Evolutionary conservation across 1,139 yeast species (phyloP), one percentile per base, ranked within the genome.

Genomic region (Suhomyces panamericanus): DNA sequence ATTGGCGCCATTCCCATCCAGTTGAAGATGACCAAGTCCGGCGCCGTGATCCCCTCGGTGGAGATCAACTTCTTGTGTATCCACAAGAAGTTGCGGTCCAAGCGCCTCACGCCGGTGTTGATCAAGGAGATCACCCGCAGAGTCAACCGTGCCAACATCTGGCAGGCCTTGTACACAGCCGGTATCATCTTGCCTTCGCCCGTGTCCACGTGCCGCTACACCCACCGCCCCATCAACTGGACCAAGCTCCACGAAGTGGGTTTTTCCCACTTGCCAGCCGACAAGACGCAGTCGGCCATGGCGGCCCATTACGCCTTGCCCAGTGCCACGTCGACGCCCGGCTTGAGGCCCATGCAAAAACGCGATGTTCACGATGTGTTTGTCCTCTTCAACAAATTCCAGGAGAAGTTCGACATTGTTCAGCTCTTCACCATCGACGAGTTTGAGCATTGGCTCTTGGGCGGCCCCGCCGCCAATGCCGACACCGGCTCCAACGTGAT

Each of bases 101-200:
- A 93, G 66, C 80, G 99, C 57, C 75, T 93, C 60, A 91, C 99
- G 0, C 99, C 99, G 0, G 87, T 93, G 13, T 73, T 93, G 60
- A 93, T 93, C 64, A 87, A 87, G 58, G 99, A 93, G 66, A 87
- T 93, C 53, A 93, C 99, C 4, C 80, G 99, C 62, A 78, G 98
- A 55, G 95, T 93, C 53, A 93, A 95, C 66, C 77, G 79, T 51
- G 76, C 77, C 39, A 80, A 87, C 47, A 86, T 91, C 49, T 93
- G 98, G 97, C 98, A 93, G 64, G 99, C 99, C 0, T 75, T 95
- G 49, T 90, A 89, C 65, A 91, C 99, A 11, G 96, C 95, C 0
- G 99, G 99, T 6, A 80, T 84, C 6, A 83, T 89, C 6, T 75
- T 93, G 49, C 99, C 99, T 15, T 84, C 93, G 17, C 99, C 99